Conservation (phyloP, 208 protist species). For the Acanthamoeba castellanii region DNA sequence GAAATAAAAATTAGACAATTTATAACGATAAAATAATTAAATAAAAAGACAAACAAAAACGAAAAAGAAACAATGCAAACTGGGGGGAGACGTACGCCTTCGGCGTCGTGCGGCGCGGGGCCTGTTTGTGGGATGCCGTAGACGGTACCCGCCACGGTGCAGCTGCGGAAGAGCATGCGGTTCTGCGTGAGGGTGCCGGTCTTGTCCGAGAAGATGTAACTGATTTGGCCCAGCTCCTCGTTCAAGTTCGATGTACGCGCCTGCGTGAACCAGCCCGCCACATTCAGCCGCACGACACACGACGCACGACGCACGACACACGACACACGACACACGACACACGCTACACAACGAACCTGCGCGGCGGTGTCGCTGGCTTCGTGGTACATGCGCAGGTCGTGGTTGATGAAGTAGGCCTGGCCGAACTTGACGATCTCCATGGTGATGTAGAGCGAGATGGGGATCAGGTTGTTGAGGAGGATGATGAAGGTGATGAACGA, state of each 20-base stretch:
- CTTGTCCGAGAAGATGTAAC: slow-evolving; percentile 94
- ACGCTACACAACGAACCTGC: slow-evolving; percentile 84
- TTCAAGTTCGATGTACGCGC: slow-evolving; percentile 90
- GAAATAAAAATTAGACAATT: too few species aligned
- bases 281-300: background rate
- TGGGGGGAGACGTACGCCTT: background rate
- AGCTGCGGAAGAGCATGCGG: slow-evolving; percentile 90
- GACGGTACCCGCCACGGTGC: slow-evolving; percentile 82
- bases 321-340: too few species aligned
- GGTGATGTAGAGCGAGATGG: slow-evolving; percentile 75
- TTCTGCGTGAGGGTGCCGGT: slow-evolving; percentile 95
- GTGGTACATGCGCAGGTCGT: slow-evolving; percentile 84
- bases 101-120: background rate
- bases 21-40: too few species aligned
- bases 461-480: slow-evolving; percentile 68
- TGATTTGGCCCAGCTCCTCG: slow-evolving; percentile 91
- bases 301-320: background rate
- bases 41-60: background rate
- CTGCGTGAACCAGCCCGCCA: slow-evolving; percentile 58
- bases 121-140: slow-evolving; percentile 68
- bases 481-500: slow-evolving; percentile 71
- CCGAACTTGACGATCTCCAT: slow-evolving; percentile 71
- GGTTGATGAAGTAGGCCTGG: slow-evolving; percentile 77
- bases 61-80: too few species aligned
- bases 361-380: slow-evolving; percentile 78